Evolutionary conservation across 208 protist species (phyloP), one percentile per base, ranked within the genome.

Genomic region (Entamoeba histolytica): DNA sequence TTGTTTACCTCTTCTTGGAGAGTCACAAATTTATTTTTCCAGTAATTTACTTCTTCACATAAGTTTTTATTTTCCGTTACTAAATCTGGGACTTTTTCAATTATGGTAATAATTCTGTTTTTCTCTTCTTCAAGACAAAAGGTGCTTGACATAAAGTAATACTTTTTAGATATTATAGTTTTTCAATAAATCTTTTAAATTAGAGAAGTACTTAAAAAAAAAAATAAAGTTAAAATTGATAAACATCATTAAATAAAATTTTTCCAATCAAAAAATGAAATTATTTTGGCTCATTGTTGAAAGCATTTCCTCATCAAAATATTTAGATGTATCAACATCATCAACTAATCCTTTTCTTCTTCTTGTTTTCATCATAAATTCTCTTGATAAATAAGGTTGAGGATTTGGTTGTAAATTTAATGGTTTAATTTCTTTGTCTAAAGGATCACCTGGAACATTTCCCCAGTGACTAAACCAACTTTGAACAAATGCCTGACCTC

Each of bases 281-380:
- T 78, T 78, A 78, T 7, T 10, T 78, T 78, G 8, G 8, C 0
- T 8, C 61, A 78, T 78, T 35, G 61, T 78, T 28, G 61, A 23
- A n/a, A 92, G 51, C 31, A 55, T 50, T 49, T 93, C 93, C 6
- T 97, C 97, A 92, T 98, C 96, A 94, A 98, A 98, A 93, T 96
- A 98, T 93, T 98, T 97, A 94, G 94, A 95, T 51, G 97, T 95
- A 91, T 94, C 93, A 15, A 98, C 96, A 93, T 97, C 96, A 93
- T 98, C 97, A 57, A 91, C 96, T 35, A 99, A 94, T 87, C 97
- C 98, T 94, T 99, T 99, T 93, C 98, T 96, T 91, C 98, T 96
- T 44, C 98, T 96, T 10, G 98, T 99, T 96, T 99, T 99, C 92
- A 99, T 95, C 94, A 99, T 98, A 95, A 99, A 99, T 92, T 99